Base-by-base conservation (phyloP, 164 flowering plant genomes). In the Brasenia schreberi region DNA sequence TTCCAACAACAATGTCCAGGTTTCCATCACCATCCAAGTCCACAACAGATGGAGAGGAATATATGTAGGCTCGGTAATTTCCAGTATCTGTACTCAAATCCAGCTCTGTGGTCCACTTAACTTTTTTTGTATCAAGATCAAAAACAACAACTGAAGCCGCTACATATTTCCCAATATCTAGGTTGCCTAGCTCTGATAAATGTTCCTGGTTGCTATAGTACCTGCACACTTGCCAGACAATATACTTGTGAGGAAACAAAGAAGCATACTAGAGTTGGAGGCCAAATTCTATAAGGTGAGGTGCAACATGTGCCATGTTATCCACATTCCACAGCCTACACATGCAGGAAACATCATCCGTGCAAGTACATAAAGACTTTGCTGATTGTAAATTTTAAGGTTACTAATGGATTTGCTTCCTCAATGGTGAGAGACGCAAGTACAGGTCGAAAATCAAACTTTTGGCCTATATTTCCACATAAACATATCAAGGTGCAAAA, bases 21-120 rank as follows among this genome's bases (percentile, higher is more conserved):
- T 90, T 77, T 69, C 99, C 98, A 80, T 95, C 97, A 66, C 97
- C 97, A 78, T 95, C 98, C 81, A 95, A 81, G 79, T 95, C 98
- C 66, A 80, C 90, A 66, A 95, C 91, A 58, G 96, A 89, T 64
- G 99, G 97, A 71, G 98, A 87, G 65, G 98, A 90, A 76, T 86
- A 90, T 77, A 95, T 87, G 70, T 86, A 86, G 42, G 96, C 94
- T 67, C 93, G 96, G 69, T 75, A 95, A 7, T 79, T 78, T 63
- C 79, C 80, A 61, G 76, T 66, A 71, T 90, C 94, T 19, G 91
- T 87, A 67, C 97, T 95, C 61, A 84, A 66, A 80, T 95, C 99
- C 68, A 95, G 81, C 5, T 72, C 78, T 56, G 79, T 71, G 27
- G 82, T 82, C 99, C 99, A 95, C 78, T 95, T 95, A 67, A 95